Base-by-base conservation (phyloP, 2,329 filamentous ascomycete genomes). In the Pseudonectria foliicola region DNA sequence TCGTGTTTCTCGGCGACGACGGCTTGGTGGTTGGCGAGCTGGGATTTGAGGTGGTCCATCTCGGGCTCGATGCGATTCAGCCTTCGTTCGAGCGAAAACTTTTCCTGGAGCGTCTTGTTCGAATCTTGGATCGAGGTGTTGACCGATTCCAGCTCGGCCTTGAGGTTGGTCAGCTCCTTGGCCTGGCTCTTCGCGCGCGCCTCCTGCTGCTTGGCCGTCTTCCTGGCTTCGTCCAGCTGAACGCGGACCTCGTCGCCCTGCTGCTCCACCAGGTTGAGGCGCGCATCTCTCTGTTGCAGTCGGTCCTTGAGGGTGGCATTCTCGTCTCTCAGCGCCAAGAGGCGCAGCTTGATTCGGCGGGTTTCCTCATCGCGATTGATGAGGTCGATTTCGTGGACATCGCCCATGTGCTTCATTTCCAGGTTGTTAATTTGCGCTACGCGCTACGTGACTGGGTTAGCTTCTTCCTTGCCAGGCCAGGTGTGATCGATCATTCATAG, bases 1-100 rank as follows among this genome's bases (percentile, higher is more conserved):
- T 82, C 73, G 29, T 90, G 68, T 57, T 93, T 95, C 54, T 94
- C 87, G 2, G 82, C 70, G 12, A 93, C 67, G 10, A 85, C 65
- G 3, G 74, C 71, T 51, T 88, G 80, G 35, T 89, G 77, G 11
- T 70, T 67, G 18, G 63, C 53, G 10, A 77, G 56, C 48, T 77
- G 73, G 3, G 71, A 67, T 43, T 66, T 63, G 16, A 79, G 60
- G 37, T 77, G 71, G 27, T 77, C 71, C 12, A 77, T 45, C 46
- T 79, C 73, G 15, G 71, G 73, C 41, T 71, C 71, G 10, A 79
- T 52, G 6, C 66, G 55, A 18, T 67, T 64, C 7, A 78, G 51
- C 44, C 78, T 73, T 28, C 70, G 65, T 6, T 61, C 60, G 7
- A 78, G 57, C 4, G 68, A 61, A 13, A 74, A 63, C 46, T 78